phyloP scores from a whole-genome alignment of 352 stramenopile genomes.

The Paralagenidium karlingii region DNA sequence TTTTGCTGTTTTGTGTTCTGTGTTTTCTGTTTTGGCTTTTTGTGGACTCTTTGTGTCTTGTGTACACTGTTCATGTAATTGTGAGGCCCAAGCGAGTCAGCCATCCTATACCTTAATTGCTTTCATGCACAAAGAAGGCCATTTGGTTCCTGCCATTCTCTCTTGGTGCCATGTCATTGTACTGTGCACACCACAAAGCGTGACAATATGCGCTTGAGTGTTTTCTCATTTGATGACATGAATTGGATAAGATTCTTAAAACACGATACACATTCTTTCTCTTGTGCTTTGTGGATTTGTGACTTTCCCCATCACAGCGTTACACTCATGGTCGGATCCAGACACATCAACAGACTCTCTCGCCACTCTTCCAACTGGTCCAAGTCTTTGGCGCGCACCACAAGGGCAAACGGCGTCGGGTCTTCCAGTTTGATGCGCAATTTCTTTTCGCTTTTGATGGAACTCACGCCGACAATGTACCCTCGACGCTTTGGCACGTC shows the following conservation, averaged over 20 bases:
- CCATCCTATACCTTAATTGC: slow-evolving; percentile 6
- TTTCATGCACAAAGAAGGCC: background rate
- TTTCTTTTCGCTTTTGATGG: slow-evolving; percentile 4
- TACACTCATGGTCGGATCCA: background rate
- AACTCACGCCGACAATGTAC: slow-evolving; percentile 32
- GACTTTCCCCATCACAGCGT: background rate
- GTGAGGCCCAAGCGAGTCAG: background rate
- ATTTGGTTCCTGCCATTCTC: slow-evolving; percentile 1
- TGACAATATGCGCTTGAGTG: slow-evolving; percentile 3
- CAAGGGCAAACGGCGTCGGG: slow-evolving; percentile 5
- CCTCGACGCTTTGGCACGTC: slow-evolving; percentile 43
- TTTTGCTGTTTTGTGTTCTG: background rate
- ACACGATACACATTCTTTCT: background rate
- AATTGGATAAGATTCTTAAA: slow-evolving; percentile 8
- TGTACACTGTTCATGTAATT: background rate
- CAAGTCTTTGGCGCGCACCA: slow-evolving; percentile 11
- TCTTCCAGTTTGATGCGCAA: slow-evolving; percentile 13
- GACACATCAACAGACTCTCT: background rate
- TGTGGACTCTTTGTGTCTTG: too few relatives aligned
- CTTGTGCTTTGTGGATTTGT: background rate
- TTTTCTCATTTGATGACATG: background rate
- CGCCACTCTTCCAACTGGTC: slow-evolving; percentile 19
- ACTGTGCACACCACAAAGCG: slow-evolving; percentile 5
- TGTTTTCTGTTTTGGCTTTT: too few relatives aligned
- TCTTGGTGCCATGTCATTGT: slow-evolving; percentile 4